Percentiles rank a stretch among this genome's conserved stretches.
phyloP scores from a whole-genome alignment of 768 basidiomycete genomes.

The Pleurotus salmoneostramineus region DNA sequence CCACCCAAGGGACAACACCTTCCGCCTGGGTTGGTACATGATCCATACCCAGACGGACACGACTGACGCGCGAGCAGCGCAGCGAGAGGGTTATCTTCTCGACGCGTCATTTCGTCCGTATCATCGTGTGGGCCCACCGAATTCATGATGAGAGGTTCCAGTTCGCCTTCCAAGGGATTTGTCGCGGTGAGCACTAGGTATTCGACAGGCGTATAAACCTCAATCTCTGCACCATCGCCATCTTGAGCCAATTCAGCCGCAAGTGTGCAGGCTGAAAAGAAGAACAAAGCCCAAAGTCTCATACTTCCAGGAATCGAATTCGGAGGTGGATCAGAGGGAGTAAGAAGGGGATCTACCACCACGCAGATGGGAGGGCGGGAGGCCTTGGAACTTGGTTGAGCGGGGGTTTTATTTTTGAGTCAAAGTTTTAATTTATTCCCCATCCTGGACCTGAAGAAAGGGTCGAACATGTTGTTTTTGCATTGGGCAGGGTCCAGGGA shows the following conservation, averaged over 20 bases:
- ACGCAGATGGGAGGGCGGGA: no score
- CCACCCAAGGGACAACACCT: conserved; percentile 3
- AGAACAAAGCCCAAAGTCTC: background rate
- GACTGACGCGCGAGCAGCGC: conserved; percentile 2
- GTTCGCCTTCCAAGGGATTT: background rate
- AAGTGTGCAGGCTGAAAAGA: background rate
- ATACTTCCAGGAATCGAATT: background rate
- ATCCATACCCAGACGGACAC: background rate
- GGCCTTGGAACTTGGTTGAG: no score
- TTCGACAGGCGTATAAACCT: conserved; percentile 1
- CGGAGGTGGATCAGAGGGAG: background rate
- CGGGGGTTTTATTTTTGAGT: no score
- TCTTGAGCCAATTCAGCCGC: background rate
- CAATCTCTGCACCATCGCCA: background rate
- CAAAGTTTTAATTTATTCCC: no score
- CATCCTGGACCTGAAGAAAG: no score
- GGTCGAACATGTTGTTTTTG: no score
- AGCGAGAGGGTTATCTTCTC: background rate
- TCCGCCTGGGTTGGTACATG: background rate
- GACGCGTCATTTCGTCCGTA: background rate
- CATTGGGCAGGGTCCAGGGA: no score
- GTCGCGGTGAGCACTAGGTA: background rate
- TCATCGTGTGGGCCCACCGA: background rate
- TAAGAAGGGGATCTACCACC: no score
- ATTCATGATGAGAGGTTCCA: background rate